phyloP scores from a whole-genome alignment of 2,329 filamentous ascomycete genomes.

The Polytolypa hystricis region DNA sequence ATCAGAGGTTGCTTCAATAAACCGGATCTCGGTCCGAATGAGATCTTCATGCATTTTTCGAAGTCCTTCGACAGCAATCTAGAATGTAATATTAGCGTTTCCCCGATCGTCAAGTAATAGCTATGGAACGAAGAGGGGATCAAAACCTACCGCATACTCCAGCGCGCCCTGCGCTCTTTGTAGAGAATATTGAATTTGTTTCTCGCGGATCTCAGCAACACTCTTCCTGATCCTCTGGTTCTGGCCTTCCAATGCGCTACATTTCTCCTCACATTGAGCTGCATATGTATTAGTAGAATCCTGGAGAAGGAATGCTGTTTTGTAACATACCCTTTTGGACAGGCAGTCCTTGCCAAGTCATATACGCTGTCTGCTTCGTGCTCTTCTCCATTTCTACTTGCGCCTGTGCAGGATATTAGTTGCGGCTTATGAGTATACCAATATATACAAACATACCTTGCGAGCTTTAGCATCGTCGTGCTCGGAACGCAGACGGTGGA shows the following conservation, averaged over 20 bases:
- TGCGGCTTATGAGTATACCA: constrained; percentile 8
- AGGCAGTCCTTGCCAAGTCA: constrained; percentile 56
- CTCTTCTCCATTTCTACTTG: constrained; percentile 48
- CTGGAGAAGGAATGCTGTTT: constrained; percentile 10
- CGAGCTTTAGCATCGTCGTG: constrained; percentile 22
- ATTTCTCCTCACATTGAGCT: constrained; percentile 36
- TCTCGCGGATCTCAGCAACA: constrained; percentile 41
- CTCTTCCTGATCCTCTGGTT: constrained; percentile 35
- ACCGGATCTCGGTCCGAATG: constrained; percentile 57
- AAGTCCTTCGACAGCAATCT: constrained; percentile 52
- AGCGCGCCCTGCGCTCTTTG: constrained; percentile 46
- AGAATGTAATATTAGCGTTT: constrained; percentile 5
- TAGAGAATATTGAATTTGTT: constrained; percentile 46
- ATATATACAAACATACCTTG: constrained; percentile 28
- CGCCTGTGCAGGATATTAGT: constrained; percentile 14
- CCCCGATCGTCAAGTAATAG: constrained; percentile 2
- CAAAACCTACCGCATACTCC: constrained; percentile 42
- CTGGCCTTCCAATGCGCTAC: constrained; percentile 30
- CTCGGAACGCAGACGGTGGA: constrained; percentile 16
- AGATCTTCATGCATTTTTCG: constrained; percentile 51
- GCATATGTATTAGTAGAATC: constrained; percentile 19
- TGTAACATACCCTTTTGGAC: constrained; percentile 55
- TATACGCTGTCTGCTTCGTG: constrained; percentile 53
- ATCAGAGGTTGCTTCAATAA: constrained; percentile 77
- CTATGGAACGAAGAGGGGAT: background rate